Evolutionary conservation across 2,329 filamentous ascomycete species (phyloP).

Genomic region (Nemania abortiva): DNA sequence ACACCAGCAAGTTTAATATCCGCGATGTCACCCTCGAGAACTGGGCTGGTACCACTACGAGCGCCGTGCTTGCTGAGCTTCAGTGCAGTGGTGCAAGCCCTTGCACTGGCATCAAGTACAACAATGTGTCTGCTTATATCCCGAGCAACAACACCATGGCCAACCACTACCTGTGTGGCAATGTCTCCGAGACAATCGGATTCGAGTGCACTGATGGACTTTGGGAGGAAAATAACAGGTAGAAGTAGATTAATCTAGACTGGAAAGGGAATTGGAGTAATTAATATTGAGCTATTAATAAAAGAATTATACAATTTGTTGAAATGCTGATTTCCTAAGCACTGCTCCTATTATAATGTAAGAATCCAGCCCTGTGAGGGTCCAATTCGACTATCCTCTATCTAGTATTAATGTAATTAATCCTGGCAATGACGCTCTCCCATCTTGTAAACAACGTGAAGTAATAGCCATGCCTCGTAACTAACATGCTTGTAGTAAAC

Average conservation of each 20-base stretch:
- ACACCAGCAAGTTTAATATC: constrained; percentile 43
- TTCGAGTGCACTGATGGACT: constrained; percentile 31
- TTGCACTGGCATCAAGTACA: constrained; percentile 33
- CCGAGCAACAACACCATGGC: constrained; percentile 35
- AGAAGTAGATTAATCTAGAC: constrained; percentile 12
- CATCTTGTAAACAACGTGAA: too few species aligned
- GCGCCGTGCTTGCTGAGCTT: constrained; percentile 26
- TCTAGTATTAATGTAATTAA: too few species aligned
- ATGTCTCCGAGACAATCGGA: constrained; percentile 29
- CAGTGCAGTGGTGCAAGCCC: constrained; percentile 34
- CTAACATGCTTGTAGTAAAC: too few species aligned
- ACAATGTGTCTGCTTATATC: constrained; percentile 30
- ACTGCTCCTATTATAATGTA: too few species aligned
- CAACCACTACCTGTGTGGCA: constrained; percentile 35
- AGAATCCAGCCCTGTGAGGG: too few species aligned
- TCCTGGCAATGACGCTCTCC: too few species aligned
- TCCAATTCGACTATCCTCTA: too few species aligned
- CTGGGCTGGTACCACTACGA: constrained; percentile 34
- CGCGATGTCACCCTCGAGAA: constrained; percentile 36
- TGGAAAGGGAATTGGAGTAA: neutral
- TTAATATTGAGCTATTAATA: constrained; percentile 10
- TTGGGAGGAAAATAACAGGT: constrained; percentile 23
- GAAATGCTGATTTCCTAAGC: too few species aligned
- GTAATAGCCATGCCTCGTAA: too few species aligned
- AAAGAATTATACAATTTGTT: too few species aligned